Evolutionary conservation across 306 rosid species (phyloP), one percentile per base, ranked within the genome.

Genomic region (Vicia sativa): DNA sequence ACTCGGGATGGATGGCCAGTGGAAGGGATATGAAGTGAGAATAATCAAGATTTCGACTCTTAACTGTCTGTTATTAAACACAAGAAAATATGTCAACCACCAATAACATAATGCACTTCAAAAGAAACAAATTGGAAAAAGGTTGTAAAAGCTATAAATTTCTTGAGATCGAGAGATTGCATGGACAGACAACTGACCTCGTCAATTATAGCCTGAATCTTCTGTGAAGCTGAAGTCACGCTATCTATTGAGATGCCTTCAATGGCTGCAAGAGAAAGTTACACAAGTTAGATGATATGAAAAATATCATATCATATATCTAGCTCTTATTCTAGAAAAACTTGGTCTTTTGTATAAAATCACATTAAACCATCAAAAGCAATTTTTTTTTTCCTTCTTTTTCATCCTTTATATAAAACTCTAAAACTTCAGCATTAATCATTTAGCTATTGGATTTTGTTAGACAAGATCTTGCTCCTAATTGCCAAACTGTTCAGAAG

Each of bases 1-100:
- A 78, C 68, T 93, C 95, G 35, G 97, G 91, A 85, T 90, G 90
- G 54, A 86, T 77, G 65, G 98, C 98, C 84, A 90, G 68, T n/a
- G 97, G 96, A 76, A 93, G 95, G 49, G 98, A 93, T 81, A 93
- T 80, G 76, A 93, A 90, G 82, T 93, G 97, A 19, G 96, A 87
- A 73, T 90, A 93, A 78, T 88, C 93, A 53, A 93, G 90, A 82
- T 39, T 86, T 29, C 85, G 85, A 79, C 98, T 86, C 12, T 72
- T 86, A 38, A 88, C 91, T 11, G 74, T 75, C 98, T 90, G 95
- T 58, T 70, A 49, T 34, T 41, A 56, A 75, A 68, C 66, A 78
- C 74, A 67, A 63, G 62, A 48, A 65, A 74, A 74, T 26, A 72
- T 11, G 42, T 57, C 9, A 82, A 62, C 43, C 14, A 44, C 21